A percentile compares a stretch with the other conserved stretches of the same genome.
Evolutionary conservation across 2,329 filamentous ascomycete genomes (phyloP).

Genomic region (Bipolaris gigantea): DNA sequence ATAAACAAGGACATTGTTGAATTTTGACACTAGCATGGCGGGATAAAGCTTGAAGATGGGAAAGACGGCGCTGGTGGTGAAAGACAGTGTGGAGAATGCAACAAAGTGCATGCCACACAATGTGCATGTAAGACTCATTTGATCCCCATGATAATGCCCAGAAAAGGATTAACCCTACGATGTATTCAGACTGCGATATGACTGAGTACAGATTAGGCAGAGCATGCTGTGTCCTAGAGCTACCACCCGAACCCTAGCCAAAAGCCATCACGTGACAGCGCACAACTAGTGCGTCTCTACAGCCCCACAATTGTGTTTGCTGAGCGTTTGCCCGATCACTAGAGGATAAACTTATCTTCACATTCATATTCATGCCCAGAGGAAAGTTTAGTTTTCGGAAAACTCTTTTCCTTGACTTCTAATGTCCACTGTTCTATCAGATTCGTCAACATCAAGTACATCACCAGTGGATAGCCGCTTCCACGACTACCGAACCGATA

Average conservation of each 20-base stretch:
- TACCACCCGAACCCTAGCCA: not conserved
- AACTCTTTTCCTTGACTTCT: not conserved
- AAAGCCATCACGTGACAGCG: not conserved
- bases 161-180: no score
- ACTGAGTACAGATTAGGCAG: no score
- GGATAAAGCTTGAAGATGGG: slow-evolving; percentile 16
- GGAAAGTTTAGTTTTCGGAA: not conserved
- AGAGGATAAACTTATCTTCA: not conserved
- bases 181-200: no score
- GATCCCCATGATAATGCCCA: no score
- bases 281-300: not conserved
- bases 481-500: not conserved
- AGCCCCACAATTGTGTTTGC: not conserved
- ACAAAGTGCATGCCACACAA: slow-evolving; percentile 14
- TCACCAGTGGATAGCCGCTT: no score
- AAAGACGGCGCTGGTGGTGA: not conserved
- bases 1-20: slow-evolving; percentile 14
- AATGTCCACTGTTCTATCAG: no score
- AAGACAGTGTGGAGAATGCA: not conserved
- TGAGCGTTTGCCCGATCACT: not conserved
- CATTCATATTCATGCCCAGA: not conserved
- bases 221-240: not conserved
- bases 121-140: not conserved
- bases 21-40: slow-evolving; percentile 4
- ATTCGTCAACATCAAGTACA: not conserved